These are phyloP conservation scores for Geosmithia putterillii DNA, from an alignment of 2,329 filamentous ascomycete species.

Conservation along the genomic window DNA sequence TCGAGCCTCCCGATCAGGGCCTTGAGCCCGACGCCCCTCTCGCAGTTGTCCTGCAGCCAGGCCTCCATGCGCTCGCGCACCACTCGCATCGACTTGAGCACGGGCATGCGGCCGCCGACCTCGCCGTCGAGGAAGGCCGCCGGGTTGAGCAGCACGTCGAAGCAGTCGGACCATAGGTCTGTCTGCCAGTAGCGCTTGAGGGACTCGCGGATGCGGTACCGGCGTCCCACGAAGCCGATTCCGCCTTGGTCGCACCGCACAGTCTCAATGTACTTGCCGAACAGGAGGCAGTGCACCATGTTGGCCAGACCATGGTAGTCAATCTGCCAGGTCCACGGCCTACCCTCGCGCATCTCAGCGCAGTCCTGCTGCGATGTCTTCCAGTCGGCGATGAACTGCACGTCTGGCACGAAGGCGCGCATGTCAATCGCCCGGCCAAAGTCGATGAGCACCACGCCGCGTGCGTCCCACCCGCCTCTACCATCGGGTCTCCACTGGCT, in stretches of 20 bases:
- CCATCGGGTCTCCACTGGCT: slow-evolving; percentile 63
- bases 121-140: slow-evolving; percentile 51
- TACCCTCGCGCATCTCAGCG: slow-evolving; percentile 84
- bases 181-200: slow-evolving; percentile 96
- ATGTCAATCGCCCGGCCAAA: slow-evolving; percentile 94
- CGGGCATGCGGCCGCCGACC: slow-evolving; percentile 56
- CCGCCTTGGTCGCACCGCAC: slow-evolving; percentile 40
- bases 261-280: slow-evolving; percentile 91
- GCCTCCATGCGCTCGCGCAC: slow-evolving; percentile 70
- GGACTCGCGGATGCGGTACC: slow-evolving; percentile 68
- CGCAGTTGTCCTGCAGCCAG: slow-evolving; percentile 71
- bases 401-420: slow-evolving; percentile 63
- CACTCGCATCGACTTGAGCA: slow-evolving; percentile 54
- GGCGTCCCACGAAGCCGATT: slow-evolving; percentile 47
- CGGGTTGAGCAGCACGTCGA: slow-evolving; percentile 81
- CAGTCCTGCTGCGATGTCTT: slow-evolving; percentile 79
- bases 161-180: slow-evolving; percentile 75
- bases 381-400: slow-evolving; percentile 89
- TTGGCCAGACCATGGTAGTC: slow-evolving; percentile 92
- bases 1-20: slow-evolving; percentile 54
- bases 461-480: slow-evolving; percentile 61
- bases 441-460: slow-evolving; percentile 81
- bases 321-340: slow-evolving; percentile 95
- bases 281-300: slow-evolving; percentile 77
- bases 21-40: slow-evolving; percentile 67